phyloP scores from a whole-genome alignment of 768 basidiomycete genomes.

The Auricularia sp. region DNA sequence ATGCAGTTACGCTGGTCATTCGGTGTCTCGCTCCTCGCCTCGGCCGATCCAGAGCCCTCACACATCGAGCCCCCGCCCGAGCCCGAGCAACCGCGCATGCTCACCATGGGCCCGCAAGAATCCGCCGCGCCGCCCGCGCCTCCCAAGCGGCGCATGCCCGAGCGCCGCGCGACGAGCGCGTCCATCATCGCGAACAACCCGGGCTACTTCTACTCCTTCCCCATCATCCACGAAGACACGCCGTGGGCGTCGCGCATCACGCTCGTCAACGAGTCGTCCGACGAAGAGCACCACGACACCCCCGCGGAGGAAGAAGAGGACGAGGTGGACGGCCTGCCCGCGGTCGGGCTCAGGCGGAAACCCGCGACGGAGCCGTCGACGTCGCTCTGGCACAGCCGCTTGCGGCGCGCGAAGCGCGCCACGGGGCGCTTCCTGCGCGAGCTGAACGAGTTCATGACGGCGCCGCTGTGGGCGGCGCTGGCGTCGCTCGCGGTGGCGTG shows the following conservation, averaged over 20 bases:
- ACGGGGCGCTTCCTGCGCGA: constrained; percentile 25
- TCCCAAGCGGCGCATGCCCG: constrained; percentile 1
- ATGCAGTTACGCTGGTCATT: constrained; percentile 82
- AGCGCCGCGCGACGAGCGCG: constrained; percentile 7
- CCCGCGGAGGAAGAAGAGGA: constrained; percentile 7
- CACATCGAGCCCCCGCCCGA: constrained; percentile 10
- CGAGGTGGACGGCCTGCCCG: constrained; percentile 14
- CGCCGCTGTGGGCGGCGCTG: constrained; percentile 74
- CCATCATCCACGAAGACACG: constrained; percentile 35
- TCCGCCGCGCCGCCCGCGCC: constrained; percentile 5
- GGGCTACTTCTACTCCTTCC: constrained; percentile 56
- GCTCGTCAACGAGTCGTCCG: constrained; percentile 12
- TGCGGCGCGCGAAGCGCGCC: constrained; percentile 19
- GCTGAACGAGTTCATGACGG: constrained; percentile 74
- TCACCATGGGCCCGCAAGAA: constrained; percentile 2
- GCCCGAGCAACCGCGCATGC: constrained; percentile 2
- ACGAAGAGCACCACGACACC: constrained; percentile 14
- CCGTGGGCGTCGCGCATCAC: constrained; percentile 7
- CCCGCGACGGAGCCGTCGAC: constrained; percentile 7
- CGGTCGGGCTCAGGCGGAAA: not conserved
- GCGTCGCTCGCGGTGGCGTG: constrained; percentile 69
- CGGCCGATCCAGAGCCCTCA: constrained; percentile 48
- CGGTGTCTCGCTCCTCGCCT: constrained; percentile 73
- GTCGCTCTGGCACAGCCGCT: constrained; percentile 2
- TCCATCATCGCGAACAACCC: constrained; percentile 18